phyloP scores from a whole-genome alignment of 805 yeast genomes.

The Myxozyma neotropica region DNA sequence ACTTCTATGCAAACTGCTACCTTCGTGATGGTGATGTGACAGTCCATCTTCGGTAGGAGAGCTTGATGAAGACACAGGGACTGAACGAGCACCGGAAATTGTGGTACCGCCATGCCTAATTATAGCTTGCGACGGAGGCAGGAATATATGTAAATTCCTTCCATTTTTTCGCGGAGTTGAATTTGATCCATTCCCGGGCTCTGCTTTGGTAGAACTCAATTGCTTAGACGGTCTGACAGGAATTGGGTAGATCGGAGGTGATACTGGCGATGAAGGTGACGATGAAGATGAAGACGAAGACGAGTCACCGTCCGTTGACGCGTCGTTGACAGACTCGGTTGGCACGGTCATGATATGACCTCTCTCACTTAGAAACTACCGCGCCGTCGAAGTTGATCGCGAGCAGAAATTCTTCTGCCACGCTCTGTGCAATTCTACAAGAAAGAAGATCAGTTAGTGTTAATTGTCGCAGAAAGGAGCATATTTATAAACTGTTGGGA shows the following conservation, averaged over 20 bases:
- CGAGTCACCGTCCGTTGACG: too few species aligned
- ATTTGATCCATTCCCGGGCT: not conserved
- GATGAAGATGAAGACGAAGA: not conserved
- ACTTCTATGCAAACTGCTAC: not conserved
- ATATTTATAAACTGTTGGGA: too few species aligned
- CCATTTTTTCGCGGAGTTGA: not conserved
- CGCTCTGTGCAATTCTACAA: slow-evolving; percentile 2
- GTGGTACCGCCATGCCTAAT: slow-evolving; percentile 19
- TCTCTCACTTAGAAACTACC: slow-evolving; percentile 35
- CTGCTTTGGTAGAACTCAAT: too few species aligned
- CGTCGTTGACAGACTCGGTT: not conserved
- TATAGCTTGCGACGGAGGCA: slow-evolving; percentile 8
- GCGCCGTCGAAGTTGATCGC: slow-evolving; percentile 38
- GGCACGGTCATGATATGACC: not conserved
- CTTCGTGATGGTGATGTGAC: not conserved
- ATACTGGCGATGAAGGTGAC: not conserved
- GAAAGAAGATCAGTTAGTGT: not conserved
- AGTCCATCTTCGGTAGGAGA: slow-evolving; percentile 25
- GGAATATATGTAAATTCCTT: slow-evolving; percentile 5
- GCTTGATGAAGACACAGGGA: slow-evolving; percentile 23
- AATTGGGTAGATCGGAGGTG: too few species aligned
- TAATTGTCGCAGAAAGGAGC: too few species aligned
- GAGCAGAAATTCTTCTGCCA: slow-evolving; percentile 31
- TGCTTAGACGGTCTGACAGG: too few species aligned
- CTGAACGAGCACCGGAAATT: slow-evolving; percentile 23